Percentiles rank a stretch among this genome's conserved stretches.
Evolutionary conservation across 2,329 filamentous ascomycete species (phyloP).

Genomic region (Pseudopyricularia cyperi): DNA sequence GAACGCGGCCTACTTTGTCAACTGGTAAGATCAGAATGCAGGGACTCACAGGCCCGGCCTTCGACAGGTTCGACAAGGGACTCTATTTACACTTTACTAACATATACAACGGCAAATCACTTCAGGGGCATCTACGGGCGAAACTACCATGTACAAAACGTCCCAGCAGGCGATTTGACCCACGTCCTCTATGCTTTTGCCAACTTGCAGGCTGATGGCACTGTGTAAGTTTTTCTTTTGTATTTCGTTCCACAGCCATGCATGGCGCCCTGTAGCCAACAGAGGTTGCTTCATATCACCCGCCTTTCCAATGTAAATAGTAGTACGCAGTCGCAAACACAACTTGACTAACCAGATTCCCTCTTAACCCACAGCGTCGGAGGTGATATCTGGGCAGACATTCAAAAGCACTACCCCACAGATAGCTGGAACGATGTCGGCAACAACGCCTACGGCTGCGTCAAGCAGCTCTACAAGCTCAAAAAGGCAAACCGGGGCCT

Average conservation of each 20-base stretch:
- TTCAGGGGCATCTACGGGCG: slow-evolving; percentile 59
- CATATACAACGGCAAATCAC: neutral
- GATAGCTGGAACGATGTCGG: slow-evolving; percentile 18
- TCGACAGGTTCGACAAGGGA: slow-evolving; percentile 6
- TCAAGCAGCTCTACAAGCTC: slow-evolving; percentile 66
- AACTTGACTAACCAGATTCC: neutral
- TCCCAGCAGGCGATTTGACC: slow-evolving; percentile 58
- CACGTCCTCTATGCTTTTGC: slow-evolving; percentile 75
- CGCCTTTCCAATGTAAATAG: neutral
- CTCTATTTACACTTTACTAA: neutral
- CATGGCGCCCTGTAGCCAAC: too few relatives aligned
- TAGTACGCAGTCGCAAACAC: neutral
- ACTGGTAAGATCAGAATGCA: slow-evolving; percentile 24
- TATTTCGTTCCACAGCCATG: too few relatives aligned
- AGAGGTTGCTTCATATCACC: neutral
- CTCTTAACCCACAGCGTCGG: neutral
- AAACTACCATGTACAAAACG: slow-evolving; percentile 56
- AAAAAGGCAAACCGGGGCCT: slow-evolving; percentile 69
- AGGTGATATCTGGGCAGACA: neutral
- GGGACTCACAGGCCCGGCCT: too few relatives aligned
- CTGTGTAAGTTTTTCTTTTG: slow-evolving; percentile 45
- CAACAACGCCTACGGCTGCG: slow-evolving; percentile 66
- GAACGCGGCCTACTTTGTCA: slow-evolving; percentile 34
- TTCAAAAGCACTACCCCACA: neutral
- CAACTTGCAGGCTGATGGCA: slow-evolving; percentile 58